Evolutionary conservation across 2,329 filamentous ascomycete species (phyloP).

Genomic region (Fusarium albosuccineum): DNA sequence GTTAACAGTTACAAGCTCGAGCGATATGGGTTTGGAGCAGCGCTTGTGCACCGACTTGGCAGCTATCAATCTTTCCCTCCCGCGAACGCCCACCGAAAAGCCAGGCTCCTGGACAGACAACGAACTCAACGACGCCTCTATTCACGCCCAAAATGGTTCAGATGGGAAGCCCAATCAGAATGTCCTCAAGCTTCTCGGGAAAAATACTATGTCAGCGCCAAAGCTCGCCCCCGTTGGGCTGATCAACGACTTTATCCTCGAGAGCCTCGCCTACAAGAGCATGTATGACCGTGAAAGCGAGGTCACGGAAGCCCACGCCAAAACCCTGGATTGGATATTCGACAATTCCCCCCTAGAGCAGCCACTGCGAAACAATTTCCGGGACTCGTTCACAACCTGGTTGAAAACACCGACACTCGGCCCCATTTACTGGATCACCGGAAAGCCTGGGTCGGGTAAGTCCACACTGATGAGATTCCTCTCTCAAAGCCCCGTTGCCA

Average conservation of each 20-base stretch:
- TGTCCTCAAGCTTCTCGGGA: not conserved
- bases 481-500: slow-evolving; percentile 38
- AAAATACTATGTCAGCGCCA: not conserved
- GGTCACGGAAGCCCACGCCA: slow-evolving; percentile 47
- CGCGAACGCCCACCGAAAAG: not conserved
- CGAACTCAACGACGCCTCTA: too few species aligned
- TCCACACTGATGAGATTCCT: slow-evolving; percentile 60
- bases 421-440: slow-evolving; percentile 53
- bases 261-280: slow-evolving; percentile 49
- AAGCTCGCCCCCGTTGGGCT: slow-evolving; percentile 36
- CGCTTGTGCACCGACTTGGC: not conserved
- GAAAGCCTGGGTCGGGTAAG: slow-evolving; percentile 61
- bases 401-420: slow-evolving; percentile 37
- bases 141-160: not conserved
- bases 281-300: slow-evolving; percentile 50
- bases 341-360: slow-evolving; percentile 11
- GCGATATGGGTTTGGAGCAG: not conserved
- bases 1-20: not conserved
- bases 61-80: too few species aligned
- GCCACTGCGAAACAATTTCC: slow-evolving; percentile 10
- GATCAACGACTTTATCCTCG: slow-evolving; percentile 50
- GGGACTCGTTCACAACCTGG: slow-evolving; percentile 46
- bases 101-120: not conserved
- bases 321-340: slow-evolving; percentile 56
- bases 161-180: not conserved